Evolutionary conservation across 1,284 basidiomycete species (phyloP), one percentile per base, ranked within the genome.

Genomic region (Apiotrichum brassicae): DNA sequence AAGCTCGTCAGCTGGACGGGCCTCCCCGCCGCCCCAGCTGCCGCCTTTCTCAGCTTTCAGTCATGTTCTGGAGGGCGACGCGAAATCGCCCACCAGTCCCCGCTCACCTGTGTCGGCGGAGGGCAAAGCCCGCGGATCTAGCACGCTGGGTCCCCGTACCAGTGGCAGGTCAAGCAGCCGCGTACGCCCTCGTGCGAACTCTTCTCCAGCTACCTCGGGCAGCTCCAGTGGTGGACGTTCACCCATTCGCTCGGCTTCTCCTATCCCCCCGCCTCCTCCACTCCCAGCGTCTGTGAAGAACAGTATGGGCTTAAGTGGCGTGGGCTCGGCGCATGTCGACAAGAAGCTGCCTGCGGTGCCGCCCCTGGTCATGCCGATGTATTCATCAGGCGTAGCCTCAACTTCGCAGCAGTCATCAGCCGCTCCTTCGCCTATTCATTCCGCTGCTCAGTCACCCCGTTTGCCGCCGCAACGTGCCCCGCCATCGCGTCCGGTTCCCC

Each of bases 401-500:
- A n/a, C n/a, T n/a, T n/a, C n/a, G n/a, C n/a, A n/a, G n/a, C n/a
- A 39, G 37, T 12, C 36, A 6, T 9, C 24, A 25, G 18, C 36
- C 4, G 4, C 20, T 26, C 16, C 24, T 6, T 12, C 38, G 18
- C 22, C 33, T 14, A 14, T 14, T 7, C 11, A 14, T n/a, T 34
- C 33, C 33, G 7, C 33, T n/a, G 33, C n/a, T 14, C 33, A 12
- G 16, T 36, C 35, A 18, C 18, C 35, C 12, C n/a, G n/a, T n/a
- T n/a, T 33, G n/a, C n/a, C 50, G 5, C 54, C 54, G 9, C 47
- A 28, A 9, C 45, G 50, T 20, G 43, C 50, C 19, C 28, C 28
- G 28, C 50, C 54, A 2, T 43, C 54, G 26, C 36, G 44, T 9
- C 54, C 54, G 8, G 28, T 13, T 9, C 54, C 54, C 4, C 49